Evolutionary conservation across 768 basidiomycete genomes (phyloP), one percentile per base, ranked within the genome.

Genomic region (Tulasnella sp.): DNA sequence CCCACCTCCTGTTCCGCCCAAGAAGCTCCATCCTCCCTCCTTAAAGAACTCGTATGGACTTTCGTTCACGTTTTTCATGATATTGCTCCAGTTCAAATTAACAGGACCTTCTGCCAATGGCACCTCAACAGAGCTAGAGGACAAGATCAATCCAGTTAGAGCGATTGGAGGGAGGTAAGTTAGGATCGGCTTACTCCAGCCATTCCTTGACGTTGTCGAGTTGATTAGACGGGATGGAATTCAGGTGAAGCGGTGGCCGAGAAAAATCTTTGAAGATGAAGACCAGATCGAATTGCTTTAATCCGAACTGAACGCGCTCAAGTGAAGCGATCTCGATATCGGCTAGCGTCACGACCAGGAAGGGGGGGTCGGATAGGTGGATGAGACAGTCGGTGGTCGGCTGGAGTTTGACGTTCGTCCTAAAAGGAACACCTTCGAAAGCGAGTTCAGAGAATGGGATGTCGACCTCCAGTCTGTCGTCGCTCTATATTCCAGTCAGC

Each of bases 11-110:
- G 80, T 75, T 43, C 85, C 84, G 13, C 85, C 82, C 62, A 98
- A 78, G 83, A 93, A 97, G 59, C 73, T 75, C 95, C 95, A 98
- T 34, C 96, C 96, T n/a, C 92, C 93, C 51, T 85, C 82, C 63
- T 86, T 85, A 83, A 94, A 99, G 75, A 98, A 99, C 27, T 88
- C 90, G 65, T 87, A 83, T 0, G 96, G 93, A 64, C 86, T 90
- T 64, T 98, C 95, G 64, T 96, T 96, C 73, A 97, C 85, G 41
- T 91, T 94, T 73, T 97, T 98, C 92, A 99, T 97, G 70, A 99
- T 96, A 2, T 88, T 88, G 4, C 85, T 84, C 96, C 95, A 99
- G 68, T 96, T 95, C 73, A 97, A 76, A 72, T 98, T 98, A 75
- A 99, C 91, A 5, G 91, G 90, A 3, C 94, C 88, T 72, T 97